Evolutionary conservation across 116 monocot species (phyloP).

Genomic region (Iris pallida): DNA sequence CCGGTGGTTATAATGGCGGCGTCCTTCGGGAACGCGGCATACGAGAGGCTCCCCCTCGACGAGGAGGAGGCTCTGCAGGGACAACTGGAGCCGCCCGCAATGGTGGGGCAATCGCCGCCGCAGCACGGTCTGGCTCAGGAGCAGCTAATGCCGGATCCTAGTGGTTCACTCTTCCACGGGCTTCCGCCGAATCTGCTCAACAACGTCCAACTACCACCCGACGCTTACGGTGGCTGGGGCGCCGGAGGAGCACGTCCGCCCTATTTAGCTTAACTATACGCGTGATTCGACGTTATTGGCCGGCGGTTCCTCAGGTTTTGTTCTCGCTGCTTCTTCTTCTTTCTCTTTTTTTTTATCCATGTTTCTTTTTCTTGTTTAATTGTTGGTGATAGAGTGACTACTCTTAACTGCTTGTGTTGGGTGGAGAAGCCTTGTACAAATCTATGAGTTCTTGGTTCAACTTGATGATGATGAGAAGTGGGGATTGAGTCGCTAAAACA

Average conservation of each 20-base stretch:
- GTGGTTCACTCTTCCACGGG: constrained; percentile 19
- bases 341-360: too few relatives aligned
- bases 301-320: too few relatives aligned
- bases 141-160: constrained; percentile 16
- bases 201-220: constrained; percentile 33
- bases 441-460: too few relatives aligned
- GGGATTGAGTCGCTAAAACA: too few relatives aligned
- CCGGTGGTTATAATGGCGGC: constrained; percentile 74
- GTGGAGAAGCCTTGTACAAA: too few relatives aligned
- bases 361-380: too few relatives aligned
- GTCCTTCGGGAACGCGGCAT: constrained; percentile 70
- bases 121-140: constrained; percentile 4
- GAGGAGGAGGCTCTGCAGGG: constrained; percentile 52
- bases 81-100: constrained; percentile 14
- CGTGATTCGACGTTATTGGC: too few relatives aligned
- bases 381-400: too few relatives aligned
- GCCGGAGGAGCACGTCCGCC: constrained; percentile 25
- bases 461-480: too few relatives aligned
- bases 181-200: constrained; percentile 46
- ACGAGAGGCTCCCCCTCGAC: constrained; percentile 61
- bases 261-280: too few relatives aligned
- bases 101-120: constrained; percentile 17
- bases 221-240: constrained; percentile 43
- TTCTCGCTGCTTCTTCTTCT: too few relatives aligned
- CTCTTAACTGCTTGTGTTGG: too few relatives aligned